Conservation (phyloP, 2,329 filamentous ascomycete genomes). For the Aschersonia sp. region DNA sequence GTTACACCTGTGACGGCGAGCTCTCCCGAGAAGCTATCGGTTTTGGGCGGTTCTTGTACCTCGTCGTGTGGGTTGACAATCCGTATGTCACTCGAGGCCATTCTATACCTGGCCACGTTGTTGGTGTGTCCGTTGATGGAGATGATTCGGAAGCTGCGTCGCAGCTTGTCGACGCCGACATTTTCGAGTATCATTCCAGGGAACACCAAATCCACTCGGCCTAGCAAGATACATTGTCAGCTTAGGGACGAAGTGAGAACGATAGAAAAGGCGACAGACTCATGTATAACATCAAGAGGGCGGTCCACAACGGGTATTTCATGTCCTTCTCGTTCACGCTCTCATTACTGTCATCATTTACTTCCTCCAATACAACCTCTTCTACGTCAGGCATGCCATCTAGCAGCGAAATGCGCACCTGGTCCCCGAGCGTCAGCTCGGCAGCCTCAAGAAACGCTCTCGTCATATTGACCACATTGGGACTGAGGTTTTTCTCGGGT, state of each 20-base stretch:
- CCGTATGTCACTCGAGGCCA: conserved; percentile 21
- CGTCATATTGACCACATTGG: conserved; percentile 57
- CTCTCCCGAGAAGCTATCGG: conserved; percentile 10
- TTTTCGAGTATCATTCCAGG: conserved; percentile 59
- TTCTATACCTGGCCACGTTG: conserved; percentile 28
- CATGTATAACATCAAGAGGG: conserved; percentile 16
- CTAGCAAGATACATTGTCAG: conserved; percentile 16
- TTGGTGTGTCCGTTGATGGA: conserved; percentile 38
- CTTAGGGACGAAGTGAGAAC: too few relatives aligned
- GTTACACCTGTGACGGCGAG: conserved; percentile 44
- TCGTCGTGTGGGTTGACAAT: conserved; percentile 20
- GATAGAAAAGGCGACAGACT: conserved; percentile 13
- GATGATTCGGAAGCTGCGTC: conserved; percentile 34
- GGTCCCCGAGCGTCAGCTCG: conserved; percentile 57
- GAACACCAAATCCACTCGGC: conserved; percentile 52
- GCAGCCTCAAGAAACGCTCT: conserved; percentile 60
- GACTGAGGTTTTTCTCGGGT: conserved; percentile 47
- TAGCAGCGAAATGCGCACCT: conserved; percentile 43
- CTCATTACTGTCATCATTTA: conserved; percentile 25
- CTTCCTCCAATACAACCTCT: conserved; percentile 45
- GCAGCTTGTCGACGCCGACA: conserved; percentile 18
- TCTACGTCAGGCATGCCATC: conserved; percentile 39
- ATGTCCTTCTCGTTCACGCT: conserved; percentile 14
- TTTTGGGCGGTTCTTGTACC: conserved; percentile 7
- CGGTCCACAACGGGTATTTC: conserved; percentile 21